Conservation (phyloP, 179 eudicot species). For the Dionaea muscipula region DNA sequence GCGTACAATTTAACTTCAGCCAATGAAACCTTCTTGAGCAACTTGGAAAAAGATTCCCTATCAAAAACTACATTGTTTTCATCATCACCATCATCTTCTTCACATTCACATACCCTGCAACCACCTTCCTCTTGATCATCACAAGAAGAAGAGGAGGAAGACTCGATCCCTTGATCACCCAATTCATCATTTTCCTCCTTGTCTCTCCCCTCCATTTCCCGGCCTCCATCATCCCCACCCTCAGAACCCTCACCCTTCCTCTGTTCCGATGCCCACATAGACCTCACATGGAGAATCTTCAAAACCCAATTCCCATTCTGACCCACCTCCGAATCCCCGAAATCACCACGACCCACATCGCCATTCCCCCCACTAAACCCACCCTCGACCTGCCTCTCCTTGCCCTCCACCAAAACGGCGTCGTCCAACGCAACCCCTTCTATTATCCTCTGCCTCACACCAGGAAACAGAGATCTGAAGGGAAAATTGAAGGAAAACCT, state of each 20-base stretch:
- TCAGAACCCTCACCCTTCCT: constrained; percentile 9
- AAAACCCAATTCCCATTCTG: constrained; percentile 72
- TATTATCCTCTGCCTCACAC: constrained; percentile 20
- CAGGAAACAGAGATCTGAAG: constrained; percentile 44
- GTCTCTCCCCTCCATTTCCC: constrained; percentile 11
- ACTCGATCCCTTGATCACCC: neutral
- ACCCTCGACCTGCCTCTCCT: constrained; percentile 8
- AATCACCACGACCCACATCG: neutral
- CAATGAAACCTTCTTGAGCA: constrained; percentile 71
- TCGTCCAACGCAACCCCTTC: constrained; percentile 49
- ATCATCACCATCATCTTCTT: constrained; percentile 29
- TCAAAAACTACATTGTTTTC: constrained; percentile 34
- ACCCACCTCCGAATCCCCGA: constrained; percentile 7
- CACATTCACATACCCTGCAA: constrained; percentile 25
- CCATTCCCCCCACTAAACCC: constrained; percentile 6
- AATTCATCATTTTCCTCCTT: constrained; percentile 17
- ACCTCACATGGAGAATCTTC: constrained; percentile 54
- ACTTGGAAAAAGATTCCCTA: constrained; percentile 52
- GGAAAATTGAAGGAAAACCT: constrained; percentile 53
- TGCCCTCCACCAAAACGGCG: constrained; percentile 45
- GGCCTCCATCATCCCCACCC: constrained; percentile 9
- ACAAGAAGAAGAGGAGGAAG: constrained; percentile 13
- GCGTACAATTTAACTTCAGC: constrained; percentile 73
- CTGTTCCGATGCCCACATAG: constrained; percentile 30
- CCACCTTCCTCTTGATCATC: constrained; percentile 14